Evolutionary conservation across 345 rosid species (phyloP), one percentile per base, ranked within the genome.

Genomic region (Atalantia buxifolia): DNA sequence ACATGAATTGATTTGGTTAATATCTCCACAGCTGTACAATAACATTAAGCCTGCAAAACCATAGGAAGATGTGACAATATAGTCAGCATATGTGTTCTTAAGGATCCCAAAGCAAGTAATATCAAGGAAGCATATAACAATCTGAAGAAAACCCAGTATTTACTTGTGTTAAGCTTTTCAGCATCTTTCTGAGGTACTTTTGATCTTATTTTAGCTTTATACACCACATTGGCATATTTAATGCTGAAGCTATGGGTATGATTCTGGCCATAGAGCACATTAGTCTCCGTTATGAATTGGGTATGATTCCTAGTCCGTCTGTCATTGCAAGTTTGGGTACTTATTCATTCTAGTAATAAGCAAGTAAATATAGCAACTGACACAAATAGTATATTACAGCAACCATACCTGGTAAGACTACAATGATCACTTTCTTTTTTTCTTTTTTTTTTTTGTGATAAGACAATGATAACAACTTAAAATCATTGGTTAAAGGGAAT

Each of bases 21-120:
- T 24, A 64, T 16, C 75, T 66, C 75, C 67, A 36, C 28, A n/a
- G 76, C 82, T 86, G 81, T 84, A 84, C 84, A 84, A 66, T 60
- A 4, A 24, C 33, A n/a, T 63, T 55, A 71, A 21, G 60, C 84
- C 86, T 82, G 86, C 81, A 78, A 19, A 65, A 28, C 25, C 76
- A 25, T 67, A 66, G 24, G 36, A 72, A 56, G 19, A 80, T 61
- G 28, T 25, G 40, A n/a, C 21, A 7, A 8, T 36, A 7, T n/a
- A 35, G 56, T 70, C 55, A 13, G 33, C 27, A 30, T 7, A 38
- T 18, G 18, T 10, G 6, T 10, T 9, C 4, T 8, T 1, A 6
- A 42, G 31, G 77, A 66, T 42, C 6, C 38, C 64, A 18, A 27
- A 53, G 7, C 53, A n/a, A n/a, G 14, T 21, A n/a, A 22, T 59